These are phyloP conservation scores for Acacia confusa DNA, from an alignment of 306 rosid species.

Conservation along the genomic window DNA sequence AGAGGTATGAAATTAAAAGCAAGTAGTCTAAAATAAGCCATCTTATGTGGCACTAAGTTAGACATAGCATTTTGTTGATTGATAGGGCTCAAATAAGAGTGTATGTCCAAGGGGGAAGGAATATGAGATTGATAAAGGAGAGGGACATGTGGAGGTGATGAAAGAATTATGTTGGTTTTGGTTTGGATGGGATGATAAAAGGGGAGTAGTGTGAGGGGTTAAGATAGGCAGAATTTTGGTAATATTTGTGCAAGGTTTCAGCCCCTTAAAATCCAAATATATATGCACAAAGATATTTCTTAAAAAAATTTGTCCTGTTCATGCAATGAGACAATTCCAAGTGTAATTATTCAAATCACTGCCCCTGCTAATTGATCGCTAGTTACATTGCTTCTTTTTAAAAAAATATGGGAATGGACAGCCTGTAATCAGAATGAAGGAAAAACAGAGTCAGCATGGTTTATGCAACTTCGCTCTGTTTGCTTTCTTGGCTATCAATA, in stretches of 20 bases:
- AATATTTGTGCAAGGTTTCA: not conserved
- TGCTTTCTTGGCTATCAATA: not conserved
- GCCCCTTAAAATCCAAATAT: not conserved
- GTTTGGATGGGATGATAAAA: not conserved
- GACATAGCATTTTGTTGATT: not conserved
- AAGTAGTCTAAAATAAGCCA: slow-evolving; percentile 6
- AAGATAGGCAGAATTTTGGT: not conserved
- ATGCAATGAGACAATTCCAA: not conserved
- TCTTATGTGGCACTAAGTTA: not conserved
- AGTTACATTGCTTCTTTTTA: not conserved
- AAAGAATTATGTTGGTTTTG: not conserved
- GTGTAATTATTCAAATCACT: not conserved
- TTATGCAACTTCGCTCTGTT: not conserved
- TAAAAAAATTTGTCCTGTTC: not conserved
- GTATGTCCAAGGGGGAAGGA: not conserved
- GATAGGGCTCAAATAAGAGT: not conserved
- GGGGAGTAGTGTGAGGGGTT: not conserved
- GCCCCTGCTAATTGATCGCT: not conserved
- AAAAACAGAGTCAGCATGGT: not conserved
- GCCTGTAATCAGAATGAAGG: not conserved
- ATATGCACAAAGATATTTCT: not conserved
- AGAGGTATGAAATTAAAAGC: slow-evolving; percentile 57
- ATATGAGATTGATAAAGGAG: not conserved
- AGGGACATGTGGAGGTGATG: not conserved
- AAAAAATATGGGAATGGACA: not conserved